Evolutionary conservation across 441 rosid genomes (phyloP).

Genomic region (Populus trichocarpa): DNA sequence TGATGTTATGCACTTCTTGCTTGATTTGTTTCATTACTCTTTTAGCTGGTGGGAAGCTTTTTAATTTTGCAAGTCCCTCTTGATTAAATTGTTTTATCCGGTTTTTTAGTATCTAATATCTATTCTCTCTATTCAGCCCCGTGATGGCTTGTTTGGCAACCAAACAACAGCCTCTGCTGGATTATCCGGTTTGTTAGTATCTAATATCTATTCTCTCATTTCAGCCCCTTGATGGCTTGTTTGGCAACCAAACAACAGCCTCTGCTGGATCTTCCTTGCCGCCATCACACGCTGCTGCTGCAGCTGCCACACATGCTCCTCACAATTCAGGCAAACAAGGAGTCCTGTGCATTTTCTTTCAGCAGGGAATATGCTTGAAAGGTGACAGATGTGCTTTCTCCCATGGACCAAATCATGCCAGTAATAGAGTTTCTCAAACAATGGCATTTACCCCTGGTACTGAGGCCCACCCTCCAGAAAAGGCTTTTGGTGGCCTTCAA

Average conservation of each 20-base stretch:
- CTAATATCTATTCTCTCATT: slow-evolving; percentile 16
- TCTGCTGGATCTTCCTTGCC: slow-evolving; percentile 45
- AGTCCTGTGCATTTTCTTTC: slow-evolving; percentile 77
- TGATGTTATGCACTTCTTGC: not conserved
- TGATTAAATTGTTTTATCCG: not conserved
- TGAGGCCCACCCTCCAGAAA: slow-evolving; percentile 41
- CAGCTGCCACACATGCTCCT: slow-evolving; percentile 23
- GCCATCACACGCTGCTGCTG: slow-evolving; percentile 24
- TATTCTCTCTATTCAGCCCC: slow-evolving; percentile 52
- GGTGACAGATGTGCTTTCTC: slow-evolving; percentile 84
- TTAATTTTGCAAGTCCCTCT: not conserved
- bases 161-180: slow-evolving; percentile 47
- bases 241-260: slow-evolving; percentile 53
- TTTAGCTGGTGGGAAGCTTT: not conserved
- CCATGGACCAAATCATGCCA: slow-evolving; percentile 52
- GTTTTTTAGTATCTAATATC: slow-evolving; percentile 5
- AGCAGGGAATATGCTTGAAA: slow-evolving; percentile 75
- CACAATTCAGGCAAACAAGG: slow-evolving; percentile 48
- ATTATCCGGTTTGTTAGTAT: slow-evolving; percentile 3
- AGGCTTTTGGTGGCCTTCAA: slow-evolving; percentile 34
- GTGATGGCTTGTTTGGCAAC: slow-evolving; percentile 74
- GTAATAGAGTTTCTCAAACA: slow-evolving; percentile 38
- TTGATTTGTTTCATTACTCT: not conserved
- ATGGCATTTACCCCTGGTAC: slow-evolving; percentile 22
- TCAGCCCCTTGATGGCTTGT: slow-evolving; percentile 89